phyloP scores from a whole-genome alignment of 495 filamentous ascomycete genomes.

The Jackrogersella minutella region DNA sequence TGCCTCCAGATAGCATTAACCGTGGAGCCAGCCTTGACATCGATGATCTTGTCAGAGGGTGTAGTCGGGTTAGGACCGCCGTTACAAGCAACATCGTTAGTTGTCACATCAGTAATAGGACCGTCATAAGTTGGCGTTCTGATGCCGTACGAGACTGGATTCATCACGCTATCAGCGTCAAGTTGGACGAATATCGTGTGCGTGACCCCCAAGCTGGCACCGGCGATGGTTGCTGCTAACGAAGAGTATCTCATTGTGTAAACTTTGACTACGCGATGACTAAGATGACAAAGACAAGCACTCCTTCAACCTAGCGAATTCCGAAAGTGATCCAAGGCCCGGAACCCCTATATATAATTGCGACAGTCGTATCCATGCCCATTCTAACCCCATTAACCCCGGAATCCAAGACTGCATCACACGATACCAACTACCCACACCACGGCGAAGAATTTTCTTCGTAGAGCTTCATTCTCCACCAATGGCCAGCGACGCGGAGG shows the following conservation, averaged over 20 bases:
- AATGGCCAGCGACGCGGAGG: slow-evolving; percentile 15
- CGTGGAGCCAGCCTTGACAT: slow-evolving; percentile 59
- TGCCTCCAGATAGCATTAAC: slow-evolving; percentile 59
- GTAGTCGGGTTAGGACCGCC: slow-evolving; percentile 62
- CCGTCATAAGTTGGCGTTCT: slow-evolving; percentile 56
- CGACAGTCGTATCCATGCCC: background rate
- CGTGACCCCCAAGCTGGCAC: slow-evolving; percentile 51
- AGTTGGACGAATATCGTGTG: slow-evolving; percentile 67
- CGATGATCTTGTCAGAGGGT: slow-evolving; percentile 54
- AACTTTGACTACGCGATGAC: background rate
- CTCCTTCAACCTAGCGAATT: background rate
- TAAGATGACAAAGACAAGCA: slow-evolving; percentile 3
- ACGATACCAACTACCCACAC: background rate
- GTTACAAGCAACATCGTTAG: slow-evolving; percentile 62
- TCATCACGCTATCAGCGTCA: slow-evolving; percentile 47
- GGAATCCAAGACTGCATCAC: slow-evolving; percentile 5
- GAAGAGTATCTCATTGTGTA: slow-evolving; percentile 35
- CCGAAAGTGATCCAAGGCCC: background rate
- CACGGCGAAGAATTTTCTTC: background rate
- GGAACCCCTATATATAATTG: slow-evolving; percentile 21
- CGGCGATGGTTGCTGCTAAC: slow-evolving; percentile 19
- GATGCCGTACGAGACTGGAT: slow-evolving; percentile 51
- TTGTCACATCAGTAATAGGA: slow-evolving; percentile 62
- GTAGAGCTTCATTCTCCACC: slow-evolving; percentile 8
- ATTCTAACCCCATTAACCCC: background rate